Conservation (phyloP, 2,329 filamentous ascomycete genomes). For the Penicillium concentricum region DNA sequence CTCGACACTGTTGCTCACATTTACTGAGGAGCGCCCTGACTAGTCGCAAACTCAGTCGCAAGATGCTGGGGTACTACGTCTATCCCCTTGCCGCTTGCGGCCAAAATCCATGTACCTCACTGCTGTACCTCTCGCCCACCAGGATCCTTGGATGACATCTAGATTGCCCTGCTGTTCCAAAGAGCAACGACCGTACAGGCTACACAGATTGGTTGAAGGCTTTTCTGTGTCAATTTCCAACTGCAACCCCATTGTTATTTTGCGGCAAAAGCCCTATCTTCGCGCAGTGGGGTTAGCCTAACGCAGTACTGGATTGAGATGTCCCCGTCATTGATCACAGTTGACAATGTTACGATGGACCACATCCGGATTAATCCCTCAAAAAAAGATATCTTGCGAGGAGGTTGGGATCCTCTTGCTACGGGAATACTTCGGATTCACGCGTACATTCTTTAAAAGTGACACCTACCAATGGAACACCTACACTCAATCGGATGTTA, state of each 20-base stretch:
- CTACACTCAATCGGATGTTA: neutral
- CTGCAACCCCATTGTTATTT: neutral
- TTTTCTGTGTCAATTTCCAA: neutral
- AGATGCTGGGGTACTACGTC: neutral
- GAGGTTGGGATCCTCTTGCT: neutral
- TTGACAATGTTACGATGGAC: neutral
- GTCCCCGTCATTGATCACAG: slow-evolving; percentile 15
- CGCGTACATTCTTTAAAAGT: slow-evolving; percentile 3
- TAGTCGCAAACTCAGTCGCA: neutral
- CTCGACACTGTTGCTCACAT: neutral
- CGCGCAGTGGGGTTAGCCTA: neutral
- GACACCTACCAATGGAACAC: neutral
- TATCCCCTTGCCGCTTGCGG: slow-evolving; percentile 16
- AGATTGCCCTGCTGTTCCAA: slow-evolving; percentile 9
- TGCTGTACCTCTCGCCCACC: slow-evolving; percentile 12
- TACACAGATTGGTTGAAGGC: neutral
- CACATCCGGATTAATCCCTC: neutral
- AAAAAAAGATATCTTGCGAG: neutral
- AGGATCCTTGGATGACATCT: slow-evolving; percentile 17
- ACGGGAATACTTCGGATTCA: neutral
- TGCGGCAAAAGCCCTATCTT: neutral
- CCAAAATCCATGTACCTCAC: slow-evolving; percentile 6
- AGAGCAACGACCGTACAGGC: neutral
- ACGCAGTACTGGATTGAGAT: slow-evolving; percentile 1
- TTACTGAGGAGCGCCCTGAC: neutral